Evolutionary conservation across 192 early-diverging fungal species (phyloP).

Genomic region (Backusella tuberculispora): DNA sequence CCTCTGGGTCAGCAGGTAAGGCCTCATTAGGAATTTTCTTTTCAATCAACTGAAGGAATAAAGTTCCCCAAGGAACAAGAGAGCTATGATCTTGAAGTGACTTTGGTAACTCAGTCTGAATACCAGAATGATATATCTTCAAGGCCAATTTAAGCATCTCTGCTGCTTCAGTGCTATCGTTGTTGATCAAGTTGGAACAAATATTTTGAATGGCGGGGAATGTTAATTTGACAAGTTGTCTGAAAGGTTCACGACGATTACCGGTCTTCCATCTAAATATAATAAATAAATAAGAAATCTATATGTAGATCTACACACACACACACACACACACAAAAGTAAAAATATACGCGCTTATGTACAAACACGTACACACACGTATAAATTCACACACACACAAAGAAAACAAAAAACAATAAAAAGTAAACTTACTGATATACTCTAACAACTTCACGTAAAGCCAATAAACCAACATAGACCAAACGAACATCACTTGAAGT

Average conservation of each 20-base stretch:
- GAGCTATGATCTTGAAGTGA: slow-evolving; percentile 66
- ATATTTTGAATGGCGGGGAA: slow-evolving; percentile 83
- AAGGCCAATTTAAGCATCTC: slow-evolving; percentile 84
- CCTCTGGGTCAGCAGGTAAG: slow-evolving; percentile 64
- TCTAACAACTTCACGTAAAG: slow-evolving; percentile 80
- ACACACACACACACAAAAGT: not conserved
- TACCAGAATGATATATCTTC: slow-evolving; percentile 79
- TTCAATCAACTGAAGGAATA: slow-evolving; percentile 81
- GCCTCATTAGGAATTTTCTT: slow-evolving; percentile 61
- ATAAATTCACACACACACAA: not conserved
- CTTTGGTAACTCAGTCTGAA: slow-evolving; percentile 66
- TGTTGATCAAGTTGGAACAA: slow-evolving; percentile 62
- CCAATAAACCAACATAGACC: slow-evolving; percentile 79
- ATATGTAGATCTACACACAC: not conserved
- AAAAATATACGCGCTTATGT: too few species aligned
- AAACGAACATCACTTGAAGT: slow-evolving; percentile 65
- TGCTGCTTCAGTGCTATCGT: slow-evolving; percentile 74
- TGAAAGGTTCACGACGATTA: slow-evolving; percentile 67
- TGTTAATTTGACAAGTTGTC: slow-evolving; percentile 71
- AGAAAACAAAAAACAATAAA: not conserved
- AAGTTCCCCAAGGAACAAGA: slow-evolving; percentile 87
- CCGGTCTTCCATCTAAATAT: slow-evolving; percentile 62
- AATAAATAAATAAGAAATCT: not conserved
- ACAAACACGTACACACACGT: not conserved
- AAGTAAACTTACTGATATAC: slow-evolving; percentile 65